Percentiles rank a stretch among this genome's conserved stretches.
phyloP scores from a whole-genome alignment of 2,329 filamentous ascomycete genomes.

The Aspergillus persii region DNA sequence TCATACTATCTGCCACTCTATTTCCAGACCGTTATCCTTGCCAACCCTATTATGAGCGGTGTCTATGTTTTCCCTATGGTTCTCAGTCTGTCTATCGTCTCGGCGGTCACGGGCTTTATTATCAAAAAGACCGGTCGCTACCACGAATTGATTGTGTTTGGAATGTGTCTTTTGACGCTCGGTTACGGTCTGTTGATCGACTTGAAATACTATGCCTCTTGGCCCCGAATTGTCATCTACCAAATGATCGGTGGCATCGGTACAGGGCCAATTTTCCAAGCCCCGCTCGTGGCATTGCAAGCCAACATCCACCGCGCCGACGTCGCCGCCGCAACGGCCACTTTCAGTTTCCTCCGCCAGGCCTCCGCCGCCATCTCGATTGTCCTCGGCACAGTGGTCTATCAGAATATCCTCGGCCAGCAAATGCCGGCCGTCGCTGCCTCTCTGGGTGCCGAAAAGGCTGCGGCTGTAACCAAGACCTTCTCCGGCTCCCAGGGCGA shows the following conservation, averaged over 20 bases:
- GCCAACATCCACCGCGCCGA: slow-evolving; percentile 59
- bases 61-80: slow-evolving; percentile 72
- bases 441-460: slow-evolving; percentile 30
- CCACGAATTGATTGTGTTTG: slow-evolving; percentile 58
- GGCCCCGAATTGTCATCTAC: slow-evolving; percentile 51
- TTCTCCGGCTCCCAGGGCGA: slow-evolving; percentile 37
- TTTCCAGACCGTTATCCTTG: slow-evolving; percentile 72
- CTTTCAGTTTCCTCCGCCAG: slow-evolving; percentile 60
- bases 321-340: slow-evolving; percentile 62
- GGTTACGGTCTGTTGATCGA: slow-evolving; percentile 66
- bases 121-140: slow-evolving; percentile 72
- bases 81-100: slow-evolving; percentile 63
- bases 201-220: slow-evolving; percentile 53
- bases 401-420: slow-evolving; percentile 38
- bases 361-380: slow-evolving; percentile 58
- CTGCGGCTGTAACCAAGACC: slow-evolving; percentile 24
- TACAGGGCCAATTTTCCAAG: slow-evolving; percentile 62
- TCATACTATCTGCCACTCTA: slow-evolving; percentile 83
- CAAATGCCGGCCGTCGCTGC: slow-evolving; percentile 28
- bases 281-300: slow-evolving; percentile 64
- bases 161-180: slow-evolving; percentile 59
- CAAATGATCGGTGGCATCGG: slow-evolving; percentile 62
- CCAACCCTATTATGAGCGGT: slow-evolving; percentile 67
- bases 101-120: slow-evolving; percentile 62
- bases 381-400: slow-evolving; percentile 56